Base-by-base conservation (phyloP, 2,329 filamentous ascomycete genomes). In the Claviceps fusiformis region DNA sequence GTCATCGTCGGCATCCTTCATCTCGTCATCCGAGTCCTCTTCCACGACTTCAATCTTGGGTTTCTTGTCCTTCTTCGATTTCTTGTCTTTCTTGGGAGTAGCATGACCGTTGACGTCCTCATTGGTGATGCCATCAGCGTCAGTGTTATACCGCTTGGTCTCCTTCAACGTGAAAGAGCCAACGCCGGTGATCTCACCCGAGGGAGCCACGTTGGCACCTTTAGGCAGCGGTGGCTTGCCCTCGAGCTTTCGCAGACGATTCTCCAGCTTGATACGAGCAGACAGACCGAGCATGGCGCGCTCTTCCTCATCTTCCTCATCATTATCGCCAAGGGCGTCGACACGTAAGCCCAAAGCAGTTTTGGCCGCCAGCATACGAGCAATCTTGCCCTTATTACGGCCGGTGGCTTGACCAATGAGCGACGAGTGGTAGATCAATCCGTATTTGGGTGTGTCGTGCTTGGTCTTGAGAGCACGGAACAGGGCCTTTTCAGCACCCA, bases 371-470 rank as follows among this genome's bases (percentile, higher is more conserved):
- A 98, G 81, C 78, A 95, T 90, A 80, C 93, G 89, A 46, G 93
- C 93, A 67, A 98, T 95, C 79, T 98, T 98, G 65, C 93, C 93
- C 85, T 98, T 98, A 79, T 97, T 97, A 77, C 89, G 92, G 65
- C 93, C 93, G 24, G 89, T 95, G 35, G 93, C 93, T 75, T 98
- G 93, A 48, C 93, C 95, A 61, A 98, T 95, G 49, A 98, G 81
- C 33, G 89, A 93, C 51, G 88, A 87, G 72, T 95, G 87, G 75
- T 93, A 95, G 69, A 95, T 89, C 61, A 95, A 80, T 80, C 93
- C 93, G 66, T 97, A 98, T 74, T 97, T 98, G 68, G 93, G 93
- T 44, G 93, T 98, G 68, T 96, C 90, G 72, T 97, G 92, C 80
- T 98, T 97, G 52, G 93, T 98, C 82, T 98, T 98, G 60, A 98